Conservation (phyloP, 2,329 filamentous ascomycete species). For the Sporothrix protearum region DNA sequence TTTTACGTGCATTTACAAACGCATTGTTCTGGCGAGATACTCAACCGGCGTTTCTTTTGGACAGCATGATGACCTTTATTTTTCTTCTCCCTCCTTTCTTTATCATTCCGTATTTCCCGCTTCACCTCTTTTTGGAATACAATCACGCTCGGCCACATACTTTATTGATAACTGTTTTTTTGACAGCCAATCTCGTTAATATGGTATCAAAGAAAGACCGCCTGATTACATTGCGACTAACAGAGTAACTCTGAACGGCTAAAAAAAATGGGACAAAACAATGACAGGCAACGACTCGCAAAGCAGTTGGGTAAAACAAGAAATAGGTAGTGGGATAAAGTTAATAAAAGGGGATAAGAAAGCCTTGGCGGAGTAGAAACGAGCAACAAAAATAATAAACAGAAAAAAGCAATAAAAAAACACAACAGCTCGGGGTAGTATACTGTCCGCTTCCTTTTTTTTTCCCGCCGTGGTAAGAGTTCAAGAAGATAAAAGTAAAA, state of each 20-base stretch:
- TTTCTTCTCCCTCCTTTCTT: neutral
- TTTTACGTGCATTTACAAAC: neutral
- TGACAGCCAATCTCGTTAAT: slow-evolving; percentile 17
- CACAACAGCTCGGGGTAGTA: slow-evolving; percentile 20
- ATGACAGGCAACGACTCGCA: slow-evolving; percentile 8
- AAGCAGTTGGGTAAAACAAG: neutral
- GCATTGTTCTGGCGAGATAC: slow-evolving; percentile 11
- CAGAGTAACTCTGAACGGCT: slow-evolving; percentile 6
- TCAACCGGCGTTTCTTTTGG: slow-evolving; percentile 3
- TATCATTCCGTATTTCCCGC: neutral
- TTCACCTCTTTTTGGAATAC: neutral
- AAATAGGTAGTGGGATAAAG: neutral
- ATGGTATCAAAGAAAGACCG: slow-evolving; percentile 18
- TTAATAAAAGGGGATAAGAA: slow-evolving; percentile 17
- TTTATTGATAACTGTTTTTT: neutral
- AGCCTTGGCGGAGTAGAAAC: slow-evolving; percentile 11
- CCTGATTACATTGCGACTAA: slow-evolving; percentile 2
- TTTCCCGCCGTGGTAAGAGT: slow-evolving; percentile 11
- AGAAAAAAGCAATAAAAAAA: slow-evolving; percentile 13
- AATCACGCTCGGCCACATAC: neutral
- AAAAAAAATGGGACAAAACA: neutral
- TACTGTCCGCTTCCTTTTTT: slow-evolving; percentile 22
- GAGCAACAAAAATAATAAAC: slow-evolving; percentile 16
- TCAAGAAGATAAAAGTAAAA: neutral
- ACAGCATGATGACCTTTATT: neutral